Base-by-base conservation (phyloP, 495 filamentous ascomycete genomes). In the Diplogelasinospora grovesii region DNA sequence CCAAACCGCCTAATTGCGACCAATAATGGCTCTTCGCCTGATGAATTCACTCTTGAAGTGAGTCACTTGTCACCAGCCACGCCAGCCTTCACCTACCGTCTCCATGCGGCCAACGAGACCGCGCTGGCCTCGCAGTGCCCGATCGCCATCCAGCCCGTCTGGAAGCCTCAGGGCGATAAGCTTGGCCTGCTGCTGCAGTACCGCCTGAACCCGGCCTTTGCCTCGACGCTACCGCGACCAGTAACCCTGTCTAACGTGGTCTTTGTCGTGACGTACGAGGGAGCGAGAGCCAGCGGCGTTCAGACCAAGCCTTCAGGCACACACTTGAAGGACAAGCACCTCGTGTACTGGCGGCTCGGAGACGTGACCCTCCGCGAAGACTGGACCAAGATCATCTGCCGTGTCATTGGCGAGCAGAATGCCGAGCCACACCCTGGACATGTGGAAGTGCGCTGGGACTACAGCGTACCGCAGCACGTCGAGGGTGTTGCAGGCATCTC, bases 1-100 rank as follows among this genome's bases (percentile, higher is more conserved):
- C 87, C 89, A 14, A 99, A 99, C 60, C 86, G 87, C 22, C 78
- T 85, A 39, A 94, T 97, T 59, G 80, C 96, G 39, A 74, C 75
- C 13, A 80, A 83, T 49, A 69, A 76, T n/a, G 63, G 75, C 16
- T 43, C 56, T 42, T 45, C 56, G 41, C 69, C 84, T 7, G 92
- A 90, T 30, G 84, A 92, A 53, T 99, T 95, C 62, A 74, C 68
- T 4, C 65, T 97, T 29, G 77, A 85, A 48, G 59, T 86, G 2
- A 69, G 78, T 7, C 81, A 75, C 48, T 74, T 95, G 38, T 70
- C 77, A 33, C 83, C 78, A 41, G 81, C 85, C 8, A 73, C 83
- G 0, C 81, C 92, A 3, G 92, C 86, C 22, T 98, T 98, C 69
- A 95, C 90, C 45, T 98, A 97, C 57, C 85, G 90, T 59, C 67